Conservation (phyloP, 2,329 filamentous ascomycete genomes). For the Sclerotinia spermophila region DNA sequence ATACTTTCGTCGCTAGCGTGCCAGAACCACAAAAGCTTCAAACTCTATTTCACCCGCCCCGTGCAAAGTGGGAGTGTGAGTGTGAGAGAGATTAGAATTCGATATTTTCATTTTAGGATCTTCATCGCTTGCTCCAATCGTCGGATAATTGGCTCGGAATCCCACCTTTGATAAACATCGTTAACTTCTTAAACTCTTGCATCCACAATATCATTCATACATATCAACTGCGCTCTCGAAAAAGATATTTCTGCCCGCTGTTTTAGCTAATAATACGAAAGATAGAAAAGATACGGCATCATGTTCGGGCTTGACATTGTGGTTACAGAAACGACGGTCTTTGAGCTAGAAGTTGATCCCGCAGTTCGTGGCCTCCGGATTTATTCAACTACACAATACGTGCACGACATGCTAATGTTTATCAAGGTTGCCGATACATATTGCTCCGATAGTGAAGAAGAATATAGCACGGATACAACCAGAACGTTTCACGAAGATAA, state of each 20-base stretch:
- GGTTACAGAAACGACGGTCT: conserved; percentile 10
- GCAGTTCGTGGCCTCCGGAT: not conserved
- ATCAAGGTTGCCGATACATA: conserved; percentile 4
- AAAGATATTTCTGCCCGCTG: not conserved
- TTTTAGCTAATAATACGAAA: not conserved
- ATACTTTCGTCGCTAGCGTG: not conserved
- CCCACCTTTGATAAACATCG: conserved; percentile 9
- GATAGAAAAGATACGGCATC: not conserved
- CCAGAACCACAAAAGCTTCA: conserved; percentile 1
- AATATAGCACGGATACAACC: conserved; percentile 40
- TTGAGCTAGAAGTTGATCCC: conserved; percentile 15
- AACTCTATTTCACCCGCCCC: not conserved
- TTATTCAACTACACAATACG: not conserved
- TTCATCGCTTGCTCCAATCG: not conserved
- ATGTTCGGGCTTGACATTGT: conserved; percentile 14
- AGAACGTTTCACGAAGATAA: conserved; percentile 46
- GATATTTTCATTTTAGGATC: conserved; percentile 6
- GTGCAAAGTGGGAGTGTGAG: not conserved
- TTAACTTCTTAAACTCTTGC: not conserved
- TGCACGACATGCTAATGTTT: not conserved
- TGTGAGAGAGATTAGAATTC: not conserved
- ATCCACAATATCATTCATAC: not conserved
- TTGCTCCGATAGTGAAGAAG: conserved; percentile 34
- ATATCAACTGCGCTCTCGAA: not conserved
- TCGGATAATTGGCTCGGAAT: conserved; percentile 1